These are phyloP conservation scores for Picea mariana DNA, from an alignment of 83 land plant species.

Conservation along the genomic window DNA sequence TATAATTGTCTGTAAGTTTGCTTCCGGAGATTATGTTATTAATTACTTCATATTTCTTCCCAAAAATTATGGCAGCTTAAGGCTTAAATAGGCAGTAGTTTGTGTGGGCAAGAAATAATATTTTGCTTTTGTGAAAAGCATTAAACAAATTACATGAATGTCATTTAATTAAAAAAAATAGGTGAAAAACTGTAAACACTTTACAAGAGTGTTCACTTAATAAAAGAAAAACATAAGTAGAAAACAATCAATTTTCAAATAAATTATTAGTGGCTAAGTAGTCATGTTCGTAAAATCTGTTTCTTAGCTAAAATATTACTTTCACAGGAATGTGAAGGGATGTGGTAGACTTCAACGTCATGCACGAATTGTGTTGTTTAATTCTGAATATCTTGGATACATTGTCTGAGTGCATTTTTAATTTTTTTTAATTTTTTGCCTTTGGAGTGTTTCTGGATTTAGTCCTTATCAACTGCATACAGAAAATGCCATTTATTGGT, in stretches of 20 bases:
- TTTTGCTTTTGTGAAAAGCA: too few species aligned
- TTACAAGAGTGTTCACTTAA: too few species aligned
- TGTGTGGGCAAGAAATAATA: background rate
- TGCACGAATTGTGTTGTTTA: background rate
- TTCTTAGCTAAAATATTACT: background rate
- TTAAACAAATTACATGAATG: too few species aligned
- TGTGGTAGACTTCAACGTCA: background rate
- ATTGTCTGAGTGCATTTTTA: background rate
- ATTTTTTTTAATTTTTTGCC: background rate
- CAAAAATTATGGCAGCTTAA: background rate
- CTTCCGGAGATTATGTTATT: too few species aligned
- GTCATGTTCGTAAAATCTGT: background rate
- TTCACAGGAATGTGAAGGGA: background rate
- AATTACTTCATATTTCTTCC: background rate
- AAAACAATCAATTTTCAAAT: too few species aligned
- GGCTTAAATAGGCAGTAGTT: background rate
- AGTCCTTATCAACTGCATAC: background rate
- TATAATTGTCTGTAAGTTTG: slow-evolving; percentile 86
- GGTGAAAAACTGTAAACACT: too few species aligned
- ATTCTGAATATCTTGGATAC: background rate
- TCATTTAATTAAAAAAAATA: too few species aligned
- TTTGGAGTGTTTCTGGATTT: background rate
- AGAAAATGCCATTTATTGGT: background rate
- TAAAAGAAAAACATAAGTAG: too few species aligned
- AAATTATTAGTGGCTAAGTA: too few species aligned